Evolutionary conservation across 2,329 filamentous ascomycete genomes (phyloP), one percentile per base, ranked within the genome.

Genomic region (Exserohilum rostratum): DNA sequence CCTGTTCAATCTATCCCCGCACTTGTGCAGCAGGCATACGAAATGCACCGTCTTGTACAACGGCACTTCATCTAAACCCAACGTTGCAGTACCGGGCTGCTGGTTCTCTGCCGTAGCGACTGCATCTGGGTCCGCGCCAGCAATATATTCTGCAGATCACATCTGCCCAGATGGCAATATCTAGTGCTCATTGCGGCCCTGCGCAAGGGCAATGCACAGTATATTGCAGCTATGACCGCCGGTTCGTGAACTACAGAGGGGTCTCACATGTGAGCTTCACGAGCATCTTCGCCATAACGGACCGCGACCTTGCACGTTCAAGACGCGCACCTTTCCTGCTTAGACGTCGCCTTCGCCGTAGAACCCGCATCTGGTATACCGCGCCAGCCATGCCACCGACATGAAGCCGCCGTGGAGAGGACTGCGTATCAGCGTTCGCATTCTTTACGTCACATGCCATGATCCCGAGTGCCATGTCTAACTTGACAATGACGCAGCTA

Each of bases 141-240:
- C 61, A 61, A 62, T 62, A 45, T 64, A 64, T 57, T 58, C 39
- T 38, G 61, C 53, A 59, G 56, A 64, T 64, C 61, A 52, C 33
- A 45, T 46, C 33, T 55, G 40, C 60, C 43, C 45, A 55, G 31
- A 50, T 49, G 39, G 56, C 47, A 53, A 49, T 46, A 46, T 27
- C 50, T 15, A 49, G 50, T 57, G 42, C 30, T 45, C 30, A 30
- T 25, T 38, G 34, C 34, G 43, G 50, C 52, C 52, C 52, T 57
- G 58, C 52, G 55, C 51, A 39, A 52, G 50, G 39, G 43, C 40
- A 31, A 54, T 50, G 58, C 57, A 64, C 56, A 52, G 50, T 57
- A 49, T 20, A 47, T 39, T 37, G 37, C 57, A 45, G 53, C 58
- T 57, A 57, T 56, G 50, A 35, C 57, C 45, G 48, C 39, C 49